Percentiles rank a stretch among this genome's conserved stretches.
phyloP scores from a whole-genome alignment of 2,329 filamentous ascomycete species.

The Blastomyces emzantsi region DNA sequence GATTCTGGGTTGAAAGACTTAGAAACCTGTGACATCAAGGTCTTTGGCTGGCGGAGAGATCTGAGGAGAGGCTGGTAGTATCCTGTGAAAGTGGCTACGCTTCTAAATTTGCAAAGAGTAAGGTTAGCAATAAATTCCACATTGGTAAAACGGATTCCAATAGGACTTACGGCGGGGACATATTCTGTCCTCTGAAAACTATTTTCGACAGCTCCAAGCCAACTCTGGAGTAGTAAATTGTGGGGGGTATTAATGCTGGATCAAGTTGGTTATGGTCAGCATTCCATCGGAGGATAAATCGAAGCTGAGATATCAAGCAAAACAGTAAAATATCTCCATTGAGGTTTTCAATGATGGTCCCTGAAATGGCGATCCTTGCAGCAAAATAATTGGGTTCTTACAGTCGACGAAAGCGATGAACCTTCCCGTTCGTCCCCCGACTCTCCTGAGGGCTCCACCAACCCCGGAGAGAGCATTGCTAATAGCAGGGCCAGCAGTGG shows the following conservation, averaged over 20 bases:
- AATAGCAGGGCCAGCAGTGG: slow-evolving; percentile 69
- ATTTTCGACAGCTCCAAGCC: slow-evolving; percentile 79
- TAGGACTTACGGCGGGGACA: slow-evolving; percentile 79
- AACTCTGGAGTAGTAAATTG: slow-evolving; percentile 88
- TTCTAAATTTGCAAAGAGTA: slow-evolving; percentile 43
- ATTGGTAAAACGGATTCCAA: slow-evolving; percentile 5
- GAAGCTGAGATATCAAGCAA: not conserved
- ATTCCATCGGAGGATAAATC: not conserved
- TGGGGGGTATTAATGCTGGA: slow-evolving; percentile 72
- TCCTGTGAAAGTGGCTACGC: slow-evolving; percentile 69
- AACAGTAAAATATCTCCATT: not conserved
- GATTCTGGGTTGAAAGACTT: slow-evolving; percentile 10
- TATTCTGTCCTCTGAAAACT: slow-evolving; percentile 78
- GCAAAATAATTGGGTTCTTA: slow-evolving; percentile 43
- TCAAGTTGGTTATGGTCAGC: slow-evolving; percentile 19
- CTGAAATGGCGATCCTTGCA: not conserved
- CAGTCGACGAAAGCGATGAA: slow-evolving; percentile 75
- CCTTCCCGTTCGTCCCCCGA: slow-evolving; percentile 75
- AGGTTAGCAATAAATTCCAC: not conserved
- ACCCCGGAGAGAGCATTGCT: slow-evolving; percentile 61
- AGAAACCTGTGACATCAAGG: slow-evolving; percentile 41
- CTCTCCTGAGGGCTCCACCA: slow-evolving; percentile 58
- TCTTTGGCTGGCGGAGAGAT: slow-evolving; percentile 59
- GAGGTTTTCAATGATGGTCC: not conserved
- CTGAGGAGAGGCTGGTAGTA: slow-evolving; percentile 72